Conservation (phyloP, 805 yeast species). For the Cyberlindnera xylosilytica region DNA sequence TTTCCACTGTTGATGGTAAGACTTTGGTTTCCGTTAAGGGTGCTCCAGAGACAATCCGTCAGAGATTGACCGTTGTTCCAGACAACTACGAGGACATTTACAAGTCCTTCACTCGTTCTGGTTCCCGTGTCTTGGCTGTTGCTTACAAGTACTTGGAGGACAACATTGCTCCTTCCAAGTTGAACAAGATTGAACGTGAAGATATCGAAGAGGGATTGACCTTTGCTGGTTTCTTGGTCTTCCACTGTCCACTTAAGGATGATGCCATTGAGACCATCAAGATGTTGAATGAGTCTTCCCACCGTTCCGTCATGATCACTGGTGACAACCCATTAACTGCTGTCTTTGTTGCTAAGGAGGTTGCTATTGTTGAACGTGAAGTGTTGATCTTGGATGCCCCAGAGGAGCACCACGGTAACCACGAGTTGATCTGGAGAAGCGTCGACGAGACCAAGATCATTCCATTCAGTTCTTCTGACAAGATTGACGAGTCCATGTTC, state of each 20-base stretch:
- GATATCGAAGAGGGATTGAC: slow-evolving; percentile 68
- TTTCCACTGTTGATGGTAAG: slow-evolving; percentile 56
- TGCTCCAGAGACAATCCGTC: slow-evolving; percentile 93
- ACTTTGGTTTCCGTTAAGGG: slow-evolving; percentile 88
- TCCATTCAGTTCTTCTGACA: slow-evolving; percentile 60
- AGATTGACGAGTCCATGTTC: slow-evolving; percentile 55
- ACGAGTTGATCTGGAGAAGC: slow-evolving; percentile 77
- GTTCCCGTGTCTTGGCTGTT: slow-evolving; percentile 94
- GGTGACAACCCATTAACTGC: slow-evolving; percentile 99
- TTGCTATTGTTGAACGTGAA: slow-evolving; percentile 78
- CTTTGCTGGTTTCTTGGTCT: slow-evolving; percentile 92
- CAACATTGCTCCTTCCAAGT: slow-evolving; percentile 43
- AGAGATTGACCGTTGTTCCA: slow-evolving; percentile 71
- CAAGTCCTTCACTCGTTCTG: slow-evolving; percentile 89
- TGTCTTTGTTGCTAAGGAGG: slow-evolving; percentile 94
- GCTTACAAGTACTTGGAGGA: slow-evolving; percentile 74
- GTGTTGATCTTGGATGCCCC: slow-evolving; percentile 85
- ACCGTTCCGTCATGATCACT: slow-evolving; percentile 95
- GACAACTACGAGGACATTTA: slow-evolving; percentile 77
- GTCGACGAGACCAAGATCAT: slow-evolving; percentile 71
- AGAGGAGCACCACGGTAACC: slow-evolving; percentile 58
- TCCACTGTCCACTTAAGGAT: slow-evolving; percentile 93
- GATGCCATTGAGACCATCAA: slow-evolving; percentile 89
- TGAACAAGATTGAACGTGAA: slow-evolving; percentile 66
- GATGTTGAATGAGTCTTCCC: slow-evolving; percentile 93